Base-by-base conservation (phyloP, 495 filamentous ascomycete genomes). In the Pyrenula aspistea region DNA sequence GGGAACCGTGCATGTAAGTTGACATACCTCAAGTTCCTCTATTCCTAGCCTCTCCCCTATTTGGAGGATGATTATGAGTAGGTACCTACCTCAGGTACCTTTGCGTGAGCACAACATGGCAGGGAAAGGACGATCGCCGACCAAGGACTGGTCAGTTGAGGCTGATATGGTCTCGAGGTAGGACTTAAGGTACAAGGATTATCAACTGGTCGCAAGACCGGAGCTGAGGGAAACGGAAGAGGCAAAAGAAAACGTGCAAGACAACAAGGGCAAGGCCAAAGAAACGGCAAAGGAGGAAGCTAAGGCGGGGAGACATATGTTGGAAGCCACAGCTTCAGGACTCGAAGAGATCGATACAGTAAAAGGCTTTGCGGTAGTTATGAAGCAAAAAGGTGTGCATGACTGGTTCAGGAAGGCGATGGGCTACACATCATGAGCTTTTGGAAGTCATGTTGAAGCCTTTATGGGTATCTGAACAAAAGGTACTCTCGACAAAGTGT, bases 361-460 rank as follows among this genome's bases (percentile, higher is more conserved):
- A 2, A 76, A 72, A 58, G 74, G 78, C 22, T 78, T 78, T 66
- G 71, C 71, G 1, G 58, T 60, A 36, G 55, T 65, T 20, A 77
- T 78, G 72, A 62, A 66, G 22, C 56, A 67, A 53, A 65, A 70
- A 25, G 70, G 69, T 1, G 62, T 78, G 11, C 69, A 68, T 68
- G 58, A 67, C 2, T 79, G 75, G 75, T 79, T 75, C 74, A 71
- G 68, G 56, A 70, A 67, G 48, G 67, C 71, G 1, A 78, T 79
- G 77, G 76, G 75, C 22, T 79, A 73, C 63, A 55, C 24, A n/a
- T 10, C n/a, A n/a, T n/a, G n/a, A n/a, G n/a, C n/a, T n/a, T n/a
- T n/a, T n/a, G n/a, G n/a, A n/a, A n/a, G n/a, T n/a, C n/a, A n/a
- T n/a, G n/a, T n/a, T n/a, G n/a, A n/a, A n/a, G n/a, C n/a, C n/a